These are phyloP conservation scores for Porphyrellus cyaneotinctus DNA, from an alignment of 768 basidiomycete genomes.

Conservation along the genomic window DNA sequence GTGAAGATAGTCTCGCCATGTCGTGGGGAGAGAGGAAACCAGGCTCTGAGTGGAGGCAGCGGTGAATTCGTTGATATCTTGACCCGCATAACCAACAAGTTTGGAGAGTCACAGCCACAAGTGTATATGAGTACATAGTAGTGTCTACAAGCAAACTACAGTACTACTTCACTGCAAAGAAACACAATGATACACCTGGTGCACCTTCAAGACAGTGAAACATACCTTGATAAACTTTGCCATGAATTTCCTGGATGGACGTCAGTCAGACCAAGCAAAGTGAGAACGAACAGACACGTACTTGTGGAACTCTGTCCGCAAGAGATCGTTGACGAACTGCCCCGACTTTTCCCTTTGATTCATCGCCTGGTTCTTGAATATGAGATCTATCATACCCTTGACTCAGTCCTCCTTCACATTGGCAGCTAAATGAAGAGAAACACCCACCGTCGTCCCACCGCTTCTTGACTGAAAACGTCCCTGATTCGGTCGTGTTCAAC, in stretches of 20 bases:
- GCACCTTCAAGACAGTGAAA: background rate
- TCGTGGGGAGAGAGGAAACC: slow-evolving; percentile 39
- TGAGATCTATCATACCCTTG: slow-evolving; percentile 58
- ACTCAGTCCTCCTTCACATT: background rate
- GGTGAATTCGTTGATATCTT: slow-evolving; percentile 46
- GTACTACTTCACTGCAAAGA: slow-evolving; percentile 6
- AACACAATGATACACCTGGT: no score
- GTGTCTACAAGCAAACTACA: no score
- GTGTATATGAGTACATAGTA: no score
- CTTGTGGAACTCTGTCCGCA: slow-evolving; percentile 94
- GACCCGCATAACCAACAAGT: slow-evolving; percentile 46
- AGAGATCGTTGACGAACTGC: slow-evolving; percentile 92
- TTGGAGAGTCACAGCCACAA: no score
- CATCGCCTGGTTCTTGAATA: slow-evolving; percentile 98
- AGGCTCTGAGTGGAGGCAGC: slow-evolving; percentile 47
- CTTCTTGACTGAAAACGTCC: slow-evolving; percentile 87
- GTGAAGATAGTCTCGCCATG: slow-evolving; percentile 4
- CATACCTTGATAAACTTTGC: slow-evolving; percentile 82
- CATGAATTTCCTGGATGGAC: slow-evolving; percentile 75
- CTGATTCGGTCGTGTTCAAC: slow-evolving; percentile 67
- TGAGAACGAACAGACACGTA: slow-evolving; percentile 37
- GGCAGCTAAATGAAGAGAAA: slow-evolving; percentile 6
- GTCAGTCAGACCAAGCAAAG: slow-evolving; percentile 9
- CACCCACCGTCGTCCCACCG: slow-evolving; percentile 90
- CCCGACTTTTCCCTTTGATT: slow-evolving; percentile 57